A percentile compares a stretch with the other conserved stretches of the same genome.
Conservation (phyloP, 345 rosid genomes). For the Euphorbia tirucalli region DNA sequence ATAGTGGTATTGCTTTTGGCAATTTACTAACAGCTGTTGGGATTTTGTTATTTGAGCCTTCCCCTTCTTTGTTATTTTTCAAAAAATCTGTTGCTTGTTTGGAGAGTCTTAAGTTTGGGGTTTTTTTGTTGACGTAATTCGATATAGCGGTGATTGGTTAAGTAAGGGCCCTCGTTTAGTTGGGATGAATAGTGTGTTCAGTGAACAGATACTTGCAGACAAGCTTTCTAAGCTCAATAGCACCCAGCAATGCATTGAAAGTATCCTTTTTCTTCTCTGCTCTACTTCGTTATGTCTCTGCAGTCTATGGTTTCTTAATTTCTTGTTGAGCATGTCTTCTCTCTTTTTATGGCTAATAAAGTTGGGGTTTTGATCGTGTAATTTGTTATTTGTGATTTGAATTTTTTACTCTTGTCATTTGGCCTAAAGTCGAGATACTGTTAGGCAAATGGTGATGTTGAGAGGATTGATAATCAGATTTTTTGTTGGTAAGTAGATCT, state of each 20-base stretch:
- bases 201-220: constrained; percentile 89
- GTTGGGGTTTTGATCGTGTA: not conserved
- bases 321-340: too few species aligned
- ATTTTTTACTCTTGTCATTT: not conserved
- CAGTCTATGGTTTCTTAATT: not conserved
- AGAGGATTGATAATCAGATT: not conserved
- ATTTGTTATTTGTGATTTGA: not conserved
- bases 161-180: constrained; percentile 21
- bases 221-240: constrained; percentile 97
- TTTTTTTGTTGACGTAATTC: not conserved
- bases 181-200: constrained; percentile 90
- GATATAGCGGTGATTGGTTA: constrained; percentile 3
- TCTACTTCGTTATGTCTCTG: not conserved
- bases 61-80: not conserved
- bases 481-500: too few species aligned
- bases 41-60: not conserved
- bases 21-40: constrained; percentile 4
- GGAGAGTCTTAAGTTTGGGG: not conserved
- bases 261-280: constrained; percentile 48
- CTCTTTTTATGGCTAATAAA: not conserved
- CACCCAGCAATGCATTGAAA: constrained; percentile 95
- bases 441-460: not conserved
- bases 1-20: not conserved
- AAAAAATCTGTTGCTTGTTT: not conserved
- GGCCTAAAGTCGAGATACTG: not conserved